A percentile compares a stretch with the other conserved stretches of the same genome.
Evolutionary conservation across 441 rosid genomes (phyloP).

Genomic region (Dalechampia spathulata): DNA sequence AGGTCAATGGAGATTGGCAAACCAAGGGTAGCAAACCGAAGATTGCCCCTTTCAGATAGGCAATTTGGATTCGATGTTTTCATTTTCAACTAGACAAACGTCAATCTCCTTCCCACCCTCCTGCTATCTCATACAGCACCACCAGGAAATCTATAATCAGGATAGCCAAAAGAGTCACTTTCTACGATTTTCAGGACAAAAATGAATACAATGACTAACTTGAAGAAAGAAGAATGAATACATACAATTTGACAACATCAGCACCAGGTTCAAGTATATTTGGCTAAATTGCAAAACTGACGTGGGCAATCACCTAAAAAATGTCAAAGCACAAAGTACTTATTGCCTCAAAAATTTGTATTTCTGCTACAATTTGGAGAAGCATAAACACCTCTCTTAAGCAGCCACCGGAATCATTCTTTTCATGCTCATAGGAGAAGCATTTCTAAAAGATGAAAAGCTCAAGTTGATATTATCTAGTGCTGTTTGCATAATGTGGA

Average conservation of each 20-base stretch:
- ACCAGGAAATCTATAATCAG: constrained; percentile 2
- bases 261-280: not conserved
- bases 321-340: constrained; percentile 11
- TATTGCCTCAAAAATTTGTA: constrained; percentile 11
- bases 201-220: not conserved
- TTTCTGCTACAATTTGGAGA: constrained; percentile 11
- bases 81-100: too few relatives aligned
- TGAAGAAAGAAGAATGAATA: constrained; percentile 7
- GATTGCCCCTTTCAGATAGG: too few relatives aligned
- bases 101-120: too few relatives aligned
- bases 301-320: not conserved
- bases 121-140: not conserved
- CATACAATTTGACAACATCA: constrained; percentile 1
- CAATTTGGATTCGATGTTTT: too few relatives aligned
- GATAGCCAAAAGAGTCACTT: not conserved
- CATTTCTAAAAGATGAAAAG: constrained; percentile 27
- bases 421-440: constrained; percentile 22
- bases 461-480: constrained; percentile 26
- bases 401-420: constrained; percentile 46
- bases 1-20: too few relatives aligned
- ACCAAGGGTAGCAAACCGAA: too few relatives aligned
- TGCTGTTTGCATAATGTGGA: constrained; percentile 31
- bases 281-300: not conserved
- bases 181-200: not conserved
- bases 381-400: constrained; percentile 23